phyloP scores from a whole-genome alignment of 148 eudicot genomes.

The Vaccinium myrtillus region DNA sequence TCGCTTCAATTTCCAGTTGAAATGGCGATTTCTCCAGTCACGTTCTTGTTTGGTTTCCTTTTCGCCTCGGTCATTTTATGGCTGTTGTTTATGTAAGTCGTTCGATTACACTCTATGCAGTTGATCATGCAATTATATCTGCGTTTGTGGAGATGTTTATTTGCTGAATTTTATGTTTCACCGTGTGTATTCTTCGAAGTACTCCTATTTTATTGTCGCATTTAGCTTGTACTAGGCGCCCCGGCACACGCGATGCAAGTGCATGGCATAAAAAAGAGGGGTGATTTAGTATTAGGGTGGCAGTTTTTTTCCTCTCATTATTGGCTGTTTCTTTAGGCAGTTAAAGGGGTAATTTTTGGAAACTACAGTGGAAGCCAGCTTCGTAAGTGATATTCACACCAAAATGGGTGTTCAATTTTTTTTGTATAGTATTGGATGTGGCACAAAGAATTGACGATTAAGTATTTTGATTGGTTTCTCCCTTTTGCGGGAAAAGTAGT shows the following conservation, averaged over 20 bases:
- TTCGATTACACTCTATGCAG: not conserved
- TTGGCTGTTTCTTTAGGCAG: no score
- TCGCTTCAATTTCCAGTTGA: not conserved
- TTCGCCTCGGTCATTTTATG: slow-evolving; percentile 20
- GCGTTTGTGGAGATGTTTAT: not conserved
- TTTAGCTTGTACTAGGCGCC: not conserved
- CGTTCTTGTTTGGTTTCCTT: slow-evolving; percentile 23
- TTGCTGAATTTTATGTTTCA: not conserved
- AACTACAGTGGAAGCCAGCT: no score
- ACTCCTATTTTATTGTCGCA: not conserved
- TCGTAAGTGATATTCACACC: no score
- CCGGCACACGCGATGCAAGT: no score
- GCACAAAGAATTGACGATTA: not conserved
- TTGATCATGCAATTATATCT: not conserved
- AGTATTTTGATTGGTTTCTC: not conserved
- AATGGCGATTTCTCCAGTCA: slow-evolving; percentile 22
- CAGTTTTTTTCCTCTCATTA: no score
- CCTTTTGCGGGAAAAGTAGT: not conserved
- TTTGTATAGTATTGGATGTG: not conserved
- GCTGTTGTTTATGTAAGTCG: slow-evolving; percentile 22
- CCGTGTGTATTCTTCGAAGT: not conserved
- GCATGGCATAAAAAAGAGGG: no score
- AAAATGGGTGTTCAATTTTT: no score
- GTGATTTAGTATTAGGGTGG: no score
- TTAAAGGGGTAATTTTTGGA: no score